Evolutionary conservation across 2,329 filamentous ascomycete genomes (phyloP).

Genomic region (Trichoderma atrobrunneum): DNA sequence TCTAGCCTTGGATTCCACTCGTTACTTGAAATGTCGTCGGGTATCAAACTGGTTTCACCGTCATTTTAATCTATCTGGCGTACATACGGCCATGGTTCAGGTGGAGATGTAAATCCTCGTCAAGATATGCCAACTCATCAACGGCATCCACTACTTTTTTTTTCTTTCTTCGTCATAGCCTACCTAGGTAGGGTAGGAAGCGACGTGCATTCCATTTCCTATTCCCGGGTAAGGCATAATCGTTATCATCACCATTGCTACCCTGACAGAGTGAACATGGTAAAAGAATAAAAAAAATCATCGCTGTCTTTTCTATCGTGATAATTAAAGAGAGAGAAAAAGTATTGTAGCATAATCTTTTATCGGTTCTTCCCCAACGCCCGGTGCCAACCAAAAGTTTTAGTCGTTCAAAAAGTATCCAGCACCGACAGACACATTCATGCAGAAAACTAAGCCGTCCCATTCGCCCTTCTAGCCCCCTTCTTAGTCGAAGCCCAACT

Average conservation of each 20-base stretch:
- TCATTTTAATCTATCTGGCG: constrained; percentile 8
- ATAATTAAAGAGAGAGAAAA: not conserved
- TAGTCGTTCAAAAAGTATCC: constrained; percentile 9
- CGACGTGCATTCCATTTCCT: not conserved
- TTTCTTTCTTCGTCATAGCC: not conserved
- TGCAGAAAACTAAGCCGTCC: constrained; percentile 12
- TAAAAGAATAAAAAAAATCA: not conserved
- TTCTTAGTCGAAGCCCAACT: not conserved
- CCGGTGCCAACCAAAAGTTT: not conserved
- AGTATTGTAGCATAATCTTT: constrained; percentile 10
- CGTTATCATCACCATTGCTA: not conserved
- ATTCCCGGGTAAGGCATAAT: not conserved
- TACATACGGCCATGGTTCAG: not conserved
- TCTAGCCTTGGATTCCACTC: not conserved
- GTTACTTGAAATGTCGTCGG: not conserved
- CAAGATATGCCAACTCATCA: not conserved
- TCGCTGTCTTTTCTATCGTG: constrained; percentile 19
- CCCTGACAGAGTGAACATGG: not conserved
- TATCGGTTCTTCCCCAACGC: constrained; percentile 8
- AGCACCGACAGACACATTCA: constrained; percentile 14
- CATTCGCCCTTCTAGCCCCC: constrained; percentile 8
- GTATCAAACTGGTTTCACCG: constrained; percentile 3
- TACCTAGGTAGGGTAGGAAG: not conserved
- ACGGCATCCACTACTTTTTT: not conserved
- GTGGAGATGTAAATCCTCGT: not conserved